Base-by-base conservation (phyloP, 148 eudicot species). In the Cornus suecica region DNA sequence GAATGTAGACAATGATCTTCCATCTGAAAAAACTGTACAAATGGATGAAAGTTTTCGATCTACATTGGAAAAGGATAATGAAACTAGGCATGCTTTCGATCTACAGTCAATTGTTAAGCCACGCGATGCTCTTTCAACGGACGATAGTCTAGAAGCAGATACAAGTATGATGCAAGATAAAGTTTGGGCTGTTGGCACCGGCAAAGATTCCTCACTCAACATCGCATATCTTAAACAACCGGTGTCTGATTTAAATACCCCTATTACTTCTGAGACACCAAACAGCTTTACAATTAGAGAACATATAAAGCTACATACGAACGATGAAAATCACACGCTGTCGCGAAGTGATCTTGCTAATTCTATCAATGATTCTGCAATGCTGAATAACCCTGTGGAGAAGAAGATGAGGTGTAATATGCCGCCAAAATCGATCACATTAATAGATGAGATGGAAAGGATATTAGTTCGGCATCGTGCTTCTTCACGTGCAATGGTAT, bases 401-500 rank as follows among this genome's bases (percentile, higher is more conserved):
- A 91, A 90, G 84, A 87, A 88, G 66, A 81, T 82, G 83, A 85
- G 78, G 75, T 79, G 85, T 77, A 84, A 87, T 31, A 86, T 86
- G 92, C 97, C 95, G 25, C 98, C 97, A 28, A 86, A 87, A 72
- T 79, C 94, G 69, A 85, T 94, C 37, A 82, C 79, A 64, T 30
- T 82, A 9, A 74, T 87, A 68, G 58, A 83, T 48, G 80, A 82
- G 83, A 92, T 94, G 98, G 82, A 92, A 73, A 76, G 77, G 71
- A 85, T 89, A 82, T 82, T 94, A 82, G 88, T 79, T 77, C 86
- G 84, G 30, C 87, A 90, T 76, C 88, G 90, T 68, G 83, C 83
- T 48, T 83, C 87, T 70, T 90, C 97, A 61, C 86, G 80, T 72
- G 90, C 86, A 78, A 90, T 87, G 93, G 98, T 94, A 91, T 74